Evolutionary conservation across 2,329 filamentous ascomycete genomes (phyloP).

Genomic region (Penicillium sp.): DNA sequence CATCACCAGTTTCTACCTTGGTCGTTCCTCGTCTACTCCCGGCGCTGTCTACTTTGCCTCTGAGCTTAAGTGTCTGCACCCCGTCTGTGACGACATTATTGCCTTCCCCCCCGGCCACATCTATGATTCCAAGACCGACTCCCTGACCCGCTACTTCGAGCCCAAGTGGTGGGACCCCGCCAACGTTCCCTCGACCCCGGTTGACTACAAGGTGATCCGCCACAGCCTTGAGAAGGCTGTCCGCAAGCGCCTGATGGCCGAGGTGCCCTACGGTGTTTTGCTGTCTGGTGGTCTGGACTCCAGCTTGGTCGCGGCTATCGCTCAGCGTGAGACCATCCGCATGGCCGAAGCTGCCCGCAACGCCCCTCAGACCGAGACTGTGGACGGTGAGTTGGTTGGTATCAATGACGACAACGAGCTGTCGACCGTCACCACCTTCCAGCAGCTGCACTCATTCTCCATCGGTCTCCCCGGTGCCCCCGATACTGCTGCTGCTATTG

Average conservation of each 20-base stretch:
- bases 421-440: slow-evolving; percentile 84
- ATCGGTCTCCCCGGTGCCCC: slow-evolving; percentile 92
- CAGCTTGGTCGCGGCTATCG: slow-evolving; percentile 89
- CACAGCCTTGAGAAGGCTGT: slow-evolving; percentile 85
- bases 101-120: slow-evolving; percentile 93
- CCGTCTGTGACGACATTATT: slow-evolving; percentile 92
- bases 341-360: slow-evolving; percentile 62
- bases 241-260: slow-evolving; percentile 95
- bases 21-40: slow-evolving; percentile 79
- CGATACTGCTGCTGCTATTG: slow-evolving; percentile 84
- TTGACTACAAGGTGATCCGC: slow-evolving; percentile 80
- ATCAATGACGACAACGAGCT: slow-evolving; percentile 91
- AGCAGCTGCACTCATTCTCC: slow-evolving; percentile 97
- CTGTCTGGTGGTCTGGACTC: slow-evolving; percentile 95
- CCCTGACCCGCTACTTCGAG: slow-evolving; percentile 83
- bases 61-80: slow-evolving; percentile 88
- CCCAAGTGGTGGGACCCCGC: slow-evolving; percentile 87
- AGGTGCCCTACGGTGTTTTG: slow-evolving; percentile 95
- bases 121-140: slow-evolving; percentile 88
- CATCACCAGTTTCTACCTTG: slow-evolving; percentile 96
- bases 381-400: slow-evolving; percentile 69
- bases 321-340: slow-evolving; percentile 84
- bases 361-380: slow-evolving; percentile 42
- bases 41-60: slow-evolving; percentile 92
- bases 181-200: slow-evolving; percentile 72